Conservation (phyloP, 768 basidiomycete genomes). For the Suillus weaverae region DNA sequence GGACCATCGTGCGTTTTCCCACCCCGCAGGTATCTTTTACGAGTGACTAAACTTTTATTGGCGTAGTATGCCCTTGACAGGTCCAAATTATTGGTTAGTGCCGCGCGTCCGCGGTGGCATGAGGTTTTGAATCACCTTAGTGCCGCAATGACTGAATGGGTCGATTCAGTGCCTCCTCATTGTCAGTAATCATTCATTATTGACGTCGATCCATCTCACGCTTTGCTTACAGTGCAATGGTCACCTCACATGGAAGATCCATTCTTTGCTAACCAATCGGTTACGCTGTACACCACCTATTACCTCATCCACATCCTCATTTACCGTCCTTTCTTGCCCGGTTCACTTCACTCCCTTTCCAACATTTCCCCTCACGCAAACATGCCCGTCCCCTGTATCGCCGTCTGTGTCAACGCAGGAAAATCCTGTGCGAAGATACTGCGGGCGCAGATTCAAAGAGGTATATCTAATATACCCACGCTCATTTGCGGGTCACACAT, state of each 20-base stretch:
- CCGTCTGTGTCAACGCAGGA: conserved; percentile 60
- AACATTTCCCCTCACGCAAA: conserved; percentile 26
- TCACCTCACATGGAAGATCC: conserved; percentile 49
- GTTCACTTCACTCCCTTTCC: conserved; percentile 30
- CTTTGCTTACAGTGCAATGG: conserved; percentile 51
- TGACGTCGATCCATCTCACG: conserved; percentile 1
- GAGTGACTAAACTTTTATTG: conserved; percentile 9
- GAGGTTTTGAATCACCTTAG: conserved; percentile 68
- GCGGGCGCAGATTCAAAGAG: conserved; percentile 47
- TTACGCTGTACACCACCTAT: conserved; percentile 57
- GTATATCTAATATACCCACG: conserved; percentile 43
- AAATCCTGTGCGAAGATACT: conserved; percentile 61
- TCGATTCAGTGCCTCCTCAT: conserved; percentile 65
- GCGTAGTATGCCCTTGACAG: conserved; percentile 72
- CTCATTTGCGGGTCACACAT: conserved; percentile 49
- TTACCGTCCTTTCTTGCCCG: conserved; percentile 66
- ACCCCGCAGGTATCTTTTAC: conserved; percentile 3
- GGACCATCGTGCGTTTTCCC: conserved; percentile 57
- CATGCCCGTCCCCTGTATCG: conserved; percentile 51
- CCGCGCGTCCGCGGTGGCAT: conserved; percentile 53
- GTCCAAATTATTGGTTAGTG: conserved; percentile 52
- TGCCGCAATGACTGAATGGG: conserved; percentile 70
- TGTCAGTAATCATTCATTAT: conserved; percentile 39
- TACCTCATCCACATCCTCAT: conserved; percentile 65
- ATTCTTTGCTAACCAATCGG: conserved; percentile 55